Percentiles rank a stretch among this genome's conserved stretches.
phyloP scores from a whole-genome alignment of 352 stramenopile species.

The Thalassiosira exigua region DNA sequence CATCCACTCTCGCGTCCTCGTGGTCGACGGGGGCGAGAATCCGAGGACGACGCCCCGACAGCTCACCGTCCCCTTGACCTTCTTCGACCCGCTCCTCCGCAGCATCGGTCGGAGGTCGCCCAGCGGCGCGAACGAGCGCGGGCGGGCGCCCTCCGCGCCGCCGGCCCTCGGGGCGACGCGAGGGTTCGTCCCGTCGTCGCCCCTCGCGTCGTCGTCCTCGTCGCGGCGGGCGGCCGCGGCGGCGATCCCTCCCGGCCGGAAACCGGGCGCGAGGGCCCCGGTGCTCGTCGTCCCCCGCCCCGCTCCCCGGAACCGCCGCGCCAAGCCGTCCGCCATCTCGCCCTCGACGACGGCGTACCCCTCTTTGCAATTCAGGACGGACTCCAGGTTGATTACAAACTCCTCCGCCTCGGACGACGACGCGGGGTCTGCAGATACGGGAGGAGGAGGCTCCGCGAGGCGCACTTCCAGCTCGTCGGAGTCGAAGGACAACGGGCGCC shows the following conservation, averaged over 20 bases:
- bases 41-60: conserved; percentile 66
- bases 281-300: too few species aligned
- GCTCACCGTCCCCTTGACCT: conserved; percentile 43
- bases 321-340: background rate
- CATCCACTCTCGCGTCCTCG: conserved; percentile 62
- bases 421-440: too few species aligned
- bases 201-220: background rate
- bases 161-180: too few species aligned
- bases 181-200: background rate
- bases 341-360: background rate
- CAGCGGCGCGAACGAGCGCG: conserved; percentile 20
- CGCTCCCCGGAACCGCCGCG: background rate
- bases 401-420: background rate
- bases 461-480: conserved; percentile 11
- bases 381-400: background rate
- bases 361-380: background rate
- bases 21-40: conserved; percentile 59
- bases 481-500: conserved; percentile 32
- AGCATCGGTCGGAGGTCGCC: conserved; percentile 22
- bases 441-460: background rate
- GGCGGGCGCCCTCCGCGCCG: background rate
- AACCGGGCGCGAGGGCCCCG: background rate
- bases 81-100: conserved; percentile 20
- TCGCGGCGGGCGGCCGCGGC: too few species aligned
- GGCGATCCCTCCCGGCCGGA: too few species aligned